Conservation (phyloP, 148 eudicot species). For the Diospyros kaki region DNA sequence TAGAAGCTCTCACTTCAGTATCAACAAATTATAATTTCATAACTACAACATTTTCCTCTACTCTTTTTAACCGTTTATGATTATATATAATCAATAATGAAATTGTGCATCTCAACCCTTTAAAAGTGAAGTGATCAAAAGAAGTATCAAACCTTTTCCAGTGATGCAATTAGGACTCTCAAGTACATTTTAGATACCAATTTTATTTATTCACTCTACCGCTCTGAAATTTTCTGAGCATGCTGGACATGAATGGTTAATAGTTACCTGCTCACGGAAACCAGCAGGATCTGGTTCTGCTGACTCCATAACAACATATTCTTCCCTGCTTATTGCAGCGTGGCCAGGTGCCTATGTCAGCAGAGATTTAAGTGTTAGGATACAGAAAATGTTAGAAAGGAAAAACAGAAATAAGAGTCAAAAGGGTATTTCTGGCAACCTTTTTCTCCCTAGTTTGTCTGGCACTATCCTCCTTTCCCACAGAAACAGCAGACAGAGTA, state of each 20-base stretch:
- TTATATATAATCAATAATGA: too few species aligned
- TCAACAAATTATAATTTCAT: too few species aligned
- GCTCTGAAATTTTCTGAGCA: too few species aligned
- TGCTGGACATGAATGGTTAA: background rate
- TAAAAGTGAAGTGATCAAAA: too few species aligned
- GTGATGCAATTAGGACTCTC: too few species aligned
- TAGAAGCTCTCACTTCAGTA: too few species aligned
- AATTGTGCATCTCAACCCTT: too few species aligned
- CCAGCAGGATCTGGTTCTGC: slow-evolving; percentile 69
- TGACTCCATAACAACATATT: slow-evolving; percentile 39
- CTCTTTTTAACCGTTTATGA: too few species aligned
- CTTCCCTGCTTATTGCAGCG: slow-evolving; percentile 61
- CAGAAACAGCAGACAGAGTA: slow-evolving; percentile 20
- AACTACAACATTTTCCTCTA: too few species aligned
- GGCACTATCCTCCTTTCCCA: slow-evolving; percentile 56
- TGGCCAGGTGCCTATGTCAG: slow-evolving; percentile 42
- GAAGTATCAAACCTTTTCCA: too few species aligned
- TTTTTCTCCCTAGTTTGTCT: slow-evolving; percentile 69
- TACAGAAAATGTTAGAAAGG: background rate
- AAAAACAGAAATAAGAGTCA: background rate
- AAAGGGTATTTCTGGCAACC: slow-evolving; percentile 29
- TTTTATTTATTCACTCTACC: too few species aligned
- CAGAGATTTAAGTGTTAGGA: slow-evolving; percentile 4
- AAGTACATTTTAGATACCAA: too few species aligned
- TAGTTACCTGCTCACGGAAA: slow-evolving; percentile 71